These are phyloP conservation scores for Pyrrhoderma noxium DNA, from an alignment of 1,284 basidiomycete species.

Conservation along the genomic window DNA sequence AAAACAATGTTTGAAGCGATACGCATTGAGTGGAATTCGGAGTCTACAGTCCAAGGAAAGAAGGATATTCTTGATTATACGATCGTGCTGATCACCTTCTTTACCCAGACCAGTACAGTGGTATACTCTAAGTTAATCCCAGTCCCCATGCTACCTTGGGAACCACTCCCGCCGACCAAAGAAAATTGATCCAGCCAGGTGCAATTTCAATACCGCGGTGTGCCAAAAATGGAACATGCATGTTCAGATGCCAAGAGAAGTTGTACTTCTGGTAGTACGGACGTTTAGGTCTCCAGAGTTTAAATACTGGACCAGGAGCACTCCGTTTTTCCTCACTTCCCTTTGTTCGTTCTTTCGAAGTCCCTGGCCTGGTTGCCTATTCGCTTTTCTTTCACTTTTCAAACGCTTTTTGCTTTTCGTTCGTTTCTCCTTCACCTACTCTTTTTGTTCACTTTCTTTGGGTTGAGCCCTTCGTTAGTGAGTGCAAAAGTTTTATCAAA, in stretches of 20 bases:
- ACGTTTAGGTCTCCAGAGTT: constrained; percentile 1
- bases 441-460: constrained; percentile 10
- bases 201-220: constrained; percentile 1
- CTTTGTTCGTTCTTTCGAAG: constrained; percentile 14
- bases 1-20: no score
- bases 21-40: no score
- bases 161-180: constrained; percentile 1
- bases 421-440: neutral
- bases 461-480: constrained; percentile 16
- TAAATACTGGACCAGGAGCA: constrained; percentile 7
- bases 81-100: no score
- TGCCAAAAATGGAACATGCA: neutral
- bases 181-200: neutral
- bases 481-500: constrained; percentile 2
- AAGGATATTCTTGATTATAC: no score
- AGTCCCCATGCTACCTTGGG: constrained; percentile 4
- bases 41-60: no score
- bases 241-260: constrained; percentile 1
- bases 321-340: constrained; percentile 3
- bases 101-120: no score
- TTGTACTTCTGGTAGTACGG: neutral
- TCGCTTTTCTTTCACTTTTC: constrained; percentile 5
- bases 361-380: constrained; percentile 20
- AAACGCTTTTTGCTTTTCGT: constrained; percentile 3
- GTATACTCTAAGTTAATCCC: no score